These are phyloP conservation scores for Mortierella claussenii DNA, from an alignment of 192 early-diverging fungal species.

Conservation along the genomic window DNA sequence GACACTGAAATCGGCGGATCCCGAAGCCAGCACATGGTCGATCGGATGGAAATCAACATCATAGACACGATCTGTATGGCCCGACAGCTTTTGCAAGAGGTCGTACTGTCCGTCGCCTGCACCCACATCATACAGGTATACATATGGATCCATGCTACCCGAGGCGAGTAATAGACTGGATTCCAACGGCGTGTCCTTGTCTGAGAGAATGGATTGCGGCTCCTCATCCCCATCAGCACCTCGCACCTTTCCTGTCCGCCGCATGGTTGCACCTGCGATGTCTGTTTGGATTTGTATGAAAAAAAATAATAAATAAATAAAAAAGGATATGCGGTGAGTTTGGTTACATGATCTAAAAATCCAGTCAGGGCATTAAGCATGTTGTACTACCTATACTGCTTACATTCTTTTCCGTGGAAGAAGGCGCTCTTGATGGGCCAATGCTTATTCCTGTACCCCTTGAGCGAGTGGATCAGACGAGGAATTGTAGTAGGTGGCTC, in stretches of 20 bases:
- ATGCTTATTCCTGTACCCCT: conserved; percentile 93
- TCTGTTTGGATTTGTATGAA: conserved; percentile 8
- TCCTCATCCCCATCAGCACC: conserved; percentile 41
- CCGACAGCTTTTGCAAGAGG: conserved; percentile 86
- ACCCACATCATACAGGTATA: conserved; percentile 78
- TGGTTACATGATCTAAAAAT: background rate
- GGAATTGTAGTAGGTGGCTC: conserved; percentile 75
- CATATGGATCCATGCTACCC: conserved; percentile 85
- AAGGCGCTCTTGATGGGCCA: conserved; percentile 96
- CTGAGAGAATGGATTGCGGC: conserved; percentile 18
- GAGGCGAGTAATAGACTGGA: conserved; percentile 78
- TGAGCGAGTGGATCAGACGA: conserved; percentile 82
- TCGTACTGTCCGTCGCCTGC: conserved; percentile 62
- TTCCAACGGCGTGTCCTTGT: conserved; percentile 59
- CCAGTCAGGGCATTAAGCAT: background rate
- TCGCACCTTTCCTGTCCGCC: conserved; percentile 39
- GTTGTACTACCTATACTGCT: conserved; percentile 12
- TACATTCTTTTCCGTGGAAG: conserved; percentile 76
- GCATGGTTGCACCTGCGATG: conserved; percentile 37
- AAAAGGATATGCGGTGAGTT: background rate
- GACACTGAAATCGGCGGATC: conserved; percentile 87
- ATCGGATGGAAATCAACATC: conserved; percentile 89
- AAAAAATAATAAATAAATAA: background rate
- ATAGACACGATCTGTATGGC: conserved; percentile 95
- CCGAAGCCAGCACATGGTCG: conserved; percentile 83